Base-by-base conservation (phyloP, 768 basidiomycete species). In the Termitomyces bulborhizus region DNA sequence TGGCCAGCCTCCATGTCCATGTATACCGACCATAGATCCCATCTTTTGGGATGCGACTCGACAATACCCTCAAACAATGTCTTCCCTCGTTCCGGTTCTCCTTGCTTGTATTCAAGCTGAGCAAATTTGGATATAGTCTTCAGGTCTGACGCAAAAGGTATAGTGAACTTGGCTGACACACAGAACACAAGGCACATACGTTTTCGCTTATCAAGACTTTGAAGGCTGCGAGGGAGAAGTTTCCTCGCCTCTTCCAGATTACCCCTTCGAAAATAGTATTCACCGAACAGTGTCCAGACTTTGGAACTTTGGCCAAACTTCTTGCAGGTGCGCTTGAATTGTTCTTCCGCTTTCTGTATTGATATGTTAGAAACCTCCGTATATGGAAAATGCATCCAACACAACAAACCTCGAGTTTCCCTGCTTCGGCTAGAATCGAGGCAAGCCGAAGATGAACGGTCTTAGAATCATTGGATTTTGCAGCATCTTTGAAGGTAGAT, bases 11-110 rank as follows among this genome's bases (percentile, higher is more conserved):
- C 92, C 88, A 97, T 95, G 68, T 99, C 97, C 70, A 98, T 86
- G 71, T 99, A 99, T 48, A 98, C 76, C 40, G 86, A 89, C 96
- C 97, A 98, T 47, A 98, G 73, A 65, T 98, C 94, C 80, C 94
- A 88, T 53, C 93, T 83, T 71, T 95, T 98, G 3, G 93, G 88
- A 73, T 98, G 93, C 13, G 90, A 92, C 70, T 97, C 95, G 43
- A 98, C 75, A 60, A 99, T 91, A 43, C 96, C 97, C 66, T 98
- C 96, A 57, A 97, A 98, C 49, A 99, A 78, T 0, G 96, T 99
- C 67, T 89, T 90, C 29, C 95, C 97, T 46, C 97, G 84, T 68
- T 99, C 97, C 1, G 91, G 77, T 62, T 98, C 97, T 2, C 94
- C 97, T 31, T 86, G 75, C 67, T 89, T 95, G 71, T 98, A 99